A percentile compares a stretch with the other conserved stretches of the same genome.
Conservation (phyloP, 371 early-diverging fungal genomes). For the Mucor ambiguus region DNA sequence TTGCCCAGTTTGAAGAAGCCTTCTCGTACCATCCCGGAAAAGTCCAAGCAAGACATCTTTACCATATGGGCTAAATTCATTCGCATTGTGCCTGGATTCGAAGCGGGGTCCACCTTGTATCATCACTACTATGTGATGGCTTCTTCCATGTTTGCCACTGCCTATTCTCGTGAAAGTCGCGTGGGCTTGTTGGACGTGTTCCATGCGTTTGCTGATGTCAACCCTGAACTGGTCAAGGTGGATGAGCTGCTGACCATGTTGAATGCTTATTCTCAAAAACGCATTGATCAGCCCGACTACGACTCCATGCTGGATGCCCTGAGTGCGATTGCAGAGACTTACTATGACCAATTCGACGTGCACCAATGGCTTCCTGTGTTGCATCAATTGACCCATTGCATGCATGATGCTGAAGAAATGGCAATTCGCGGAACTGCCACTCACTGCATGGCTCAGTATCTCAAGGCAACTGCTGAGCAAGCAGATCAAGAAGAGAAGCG, state of each 20-base stretch:
- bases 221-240: conserved; percentile 56
- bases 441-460: conserved; percentile 70
- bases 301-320: conserved; percentile 82
- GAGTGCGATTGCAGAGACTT: conserved; percentile 66
- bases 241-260: conserved; percentile 67
- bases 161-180: conserved; percentile 62
- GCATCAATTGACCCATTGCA: conserved; percentile 80
- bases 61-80: conserved; percentile 75
- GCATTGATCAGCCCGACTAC: conserved; percentile 91
- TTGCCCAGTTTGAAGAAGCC: conserved; percentile 81
- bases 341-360: conserved; percentile 60
- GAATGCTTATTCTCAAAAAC: conserved; percentile 73
- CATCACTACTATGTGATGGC: conserved; percentile 60
- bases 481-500: conserved; percentile 45
- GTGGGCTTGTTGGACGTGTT: conserved; percentile 65
- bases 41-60: conserved; percentile 84
- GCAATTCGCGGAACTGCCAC: conserved; percentile 85
- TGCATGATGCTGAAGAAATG: conserved; percentile 86
- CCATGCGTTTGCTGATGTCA: conserved; percentile 63
- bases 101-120: conserved; percentile 44
- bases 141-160: conserved; percentile 61
- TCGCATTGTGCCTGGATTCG: conserved; percentile 55
- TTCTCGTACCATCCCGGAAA: conserved; percentile 71
- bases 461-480: conserved; percentile 43
- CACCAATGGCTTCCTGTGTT: conserved; percentile 90